phyloP scores from a whole-genome alignment of 177 flowering plant genomes.

The Tripterygium wilfordii region DNA sequence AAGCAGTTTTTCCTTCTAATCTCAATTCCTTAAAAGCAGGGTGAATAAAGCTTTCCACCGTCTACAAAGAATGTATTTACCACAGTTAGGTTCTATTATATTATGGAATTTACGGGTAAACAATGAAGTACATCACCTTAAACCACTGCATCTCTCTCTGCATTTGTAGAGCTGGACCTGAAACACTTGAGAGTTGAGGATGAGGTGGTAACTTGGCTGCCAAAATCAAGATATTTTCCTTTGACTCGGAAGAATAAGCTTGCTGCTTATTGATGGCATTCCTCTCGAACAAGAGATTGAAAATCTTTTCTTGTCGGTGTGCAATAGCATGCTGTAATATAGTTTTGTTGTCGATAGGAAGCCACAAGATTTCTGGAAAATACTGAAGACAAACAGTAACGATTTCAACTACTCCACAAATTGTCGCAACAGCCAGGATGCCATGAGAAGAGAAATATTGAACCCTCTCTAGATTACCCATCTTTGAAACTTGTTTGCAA shows the following conservation, averaged over 20 bases:
- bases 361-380: not conserved
- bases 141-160: slow-evolving; percentile 3
- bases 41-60: not conserved
- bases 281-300: slow-evolving; percentile 11
- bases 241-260: not conserved
- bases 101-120: not conserved
- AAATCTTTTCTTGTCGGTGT: slow-evolving; percentile 13
- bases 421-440: not conserved
- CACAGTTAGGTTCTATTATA: slow-evolving; percentile 3
- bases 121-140: slow-evolving; percentile 1
- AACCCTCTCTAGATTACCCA: not conserved
- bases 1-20: slow-evolving; percentile 1
- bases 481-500: not conserved
- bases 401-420: not conserved
- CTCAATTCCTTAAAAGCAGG: not conserved
- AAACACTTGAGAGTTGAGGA: not conserved
- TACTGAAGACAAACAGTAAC: not conserved
- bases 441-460: not conserved
- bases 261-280: not conserved
- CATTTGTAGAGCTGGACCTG: slow-evolving; percentile 8
- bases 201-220: not conserved
- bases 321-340: slow-evolving; percentile 12
- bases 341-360: not conserved
- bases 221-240: not conserved
- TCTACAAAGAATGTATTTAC: slow-evolving; percentile 9